Evolutionary conservation across 495 filamentous ascomycete genomes (phyloP).

Genomic region (Cercophora scortea): DNA sequence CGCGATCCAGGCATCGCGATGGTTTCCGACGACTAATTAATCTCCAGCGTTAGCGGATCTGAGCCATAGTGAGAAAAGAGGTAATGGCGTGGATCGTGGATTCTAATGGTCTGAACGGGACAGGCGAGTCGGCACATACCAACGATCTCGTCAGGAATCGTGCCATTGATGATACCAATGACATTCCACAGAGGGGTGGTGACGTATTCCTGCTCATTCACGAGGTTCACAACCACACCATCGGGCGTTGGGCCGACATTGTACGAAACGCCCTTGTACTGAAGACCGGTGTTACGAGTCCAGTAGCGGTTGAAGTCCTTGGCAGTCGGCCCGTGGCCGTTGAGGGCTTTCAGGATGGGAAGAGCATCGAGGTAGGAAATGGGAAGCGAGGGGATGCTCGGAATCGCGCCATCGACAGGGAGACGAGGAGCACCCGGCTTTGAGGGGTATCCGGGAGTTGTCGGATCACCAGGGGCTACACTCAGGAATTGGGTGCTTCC

Average conservation of each 20-base stretch:
- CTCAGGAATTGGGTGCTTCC: constrained; percentile 86
- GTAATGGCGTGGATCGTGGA: background rate
- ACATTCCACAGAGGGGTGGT: constrained; percentile 92
- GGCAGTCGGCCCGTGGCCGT: constrained; percentile 76
- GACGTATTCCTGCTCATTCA: constrained; percentile 83
- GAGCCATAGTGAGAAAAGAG: background rate
- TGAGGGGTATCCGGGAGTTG: constrained; percentile 89
- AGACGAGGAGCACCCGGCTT: constrained; percentile 80
- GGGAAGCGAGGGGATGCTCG: constrained; percentile 84
- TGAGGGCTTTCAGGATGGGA: constrained; percentile 79
- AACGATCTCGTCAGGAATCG: constrained; percentile 65
- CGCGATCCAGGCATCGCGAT: constrained; percentile 90
- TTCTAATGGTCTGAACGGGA: too few relatives aligned
- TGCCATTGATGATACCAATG: constrained; percentile 91
- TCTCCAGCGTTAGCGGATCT: background rate
- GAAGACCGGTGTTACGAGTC: constrained; percentile 67
- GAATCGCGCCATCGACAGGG: constrained; percentile 58
- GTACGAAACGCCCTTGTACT: constrained; percentile 80
- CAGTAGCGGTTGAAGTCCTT: constrained; percentile 63
- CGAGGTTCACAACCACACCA: constrained; percentile 65
- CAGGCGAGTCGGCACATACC: constrained; percentile 6
- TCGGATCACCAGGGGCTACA: constrained; percentile 56
- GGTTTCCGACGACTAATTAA: constrained; percentile 70
- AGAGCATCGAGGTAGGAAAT: constrained; percentile 83
- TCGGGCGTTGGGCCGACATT: constrained; percentile 84